phyloP scores from a whole-genome alignment of 2,329 filamentous ascomycete species.

The Thielaviopsis punctulata region DNA sequence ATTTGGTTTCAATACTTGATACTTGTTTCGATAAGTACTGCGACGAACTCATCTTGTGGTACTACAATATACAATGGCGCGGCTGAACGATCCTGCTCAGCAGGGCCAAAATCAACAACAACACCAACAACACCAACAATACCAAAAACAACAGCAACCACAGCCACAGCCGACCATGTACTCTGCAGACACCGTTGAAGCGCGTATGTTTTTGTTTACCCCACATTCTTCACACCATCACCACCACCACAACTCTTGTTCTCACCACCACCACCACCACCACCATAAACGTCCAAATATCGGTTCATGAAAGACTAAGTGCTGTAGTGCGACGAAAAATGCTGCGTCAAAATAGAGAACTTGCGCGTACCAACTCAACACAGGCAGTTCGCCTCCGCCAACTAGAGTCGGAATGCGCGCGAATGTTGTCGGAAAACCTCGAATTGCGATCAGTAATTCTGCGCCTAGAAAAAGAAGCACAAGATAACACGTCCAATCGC shows the following conservation, averaged over 20 bases:
- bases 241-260: no score
- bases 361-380: constrained; percentile 60
- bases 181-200: constrained; percentile 46
- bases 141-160: constrained; percentile 3
- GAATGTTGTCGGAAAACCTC: constrained; percentile 64
- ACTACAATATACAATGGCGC: constrained; percentile 43
- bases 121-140: constrained; percentile 3
- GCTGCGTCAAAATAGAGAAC: constrained; percentile 68
- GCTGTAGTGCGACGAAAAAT: constrained; percentile 57
- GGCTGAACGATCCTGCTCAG: constrained; percentile 58
- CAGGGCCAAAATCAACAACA: constrained; percentile 20
- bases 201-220: constrained; percentile 39
- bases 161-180: constrained; percentile 8
- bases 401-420: constrained; percentile 58
- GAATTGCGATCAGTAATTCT: constrained; percentile 53
- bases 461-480: constrained; percentile 48
- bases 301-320: neutral
- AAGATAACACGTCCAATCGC: constrained; percentile 39
- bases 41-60: no score
- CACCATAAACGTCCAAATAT: neutral
- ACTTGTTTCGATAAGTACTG: neutral
- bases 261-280: neutral
- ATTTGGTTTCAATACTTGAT: neutral
- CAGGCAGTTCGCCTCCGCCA: constrained; percentile 62
- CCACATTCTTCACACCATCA: neutral